These are phyloP conservation scores for Xylaria sp. DNA, from an alignment of 2,329 filamentous ascomycete species.

Conservation along the genomic window DNA sequence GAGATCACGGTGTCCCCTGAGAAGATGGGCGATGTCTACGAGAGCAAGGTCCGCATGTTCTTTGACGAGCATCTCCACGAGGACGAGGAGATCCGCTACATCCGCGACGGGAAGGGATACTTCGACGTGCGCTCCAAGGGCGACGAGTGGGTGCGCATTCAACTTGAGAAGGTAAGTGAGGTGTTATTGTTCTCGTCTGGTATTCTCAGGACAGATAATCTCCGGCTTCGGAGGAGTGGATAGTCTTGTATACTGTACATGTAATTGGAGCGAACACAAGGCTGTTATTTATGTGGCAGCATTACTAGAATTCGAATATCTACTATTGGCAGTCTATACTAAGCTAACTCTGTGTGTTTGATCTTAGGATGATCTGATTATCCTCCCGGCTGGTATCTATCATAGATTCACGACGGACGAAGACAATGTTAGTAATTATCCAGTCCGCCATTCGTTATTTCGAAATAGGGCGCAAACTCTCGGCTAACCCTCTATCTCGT, in stretches of 20 bases:
- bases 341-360: constrained; percentile 17
- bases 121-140: constrained; percentile 89
- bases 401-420: constrained; percentile 97
- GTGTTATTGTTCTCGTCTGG: constrained; percentile 3
- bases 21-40: constrained; percentile 87
- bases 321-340: neutral
- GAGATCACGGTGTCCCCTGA: constrained; percentile 88
- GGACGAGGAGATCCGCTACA: constrained; percentile 98
- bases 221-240: constrained; percentile 3
- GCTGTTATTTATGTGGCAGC: neutral
- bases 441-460: neutral
- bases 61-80: constrained; percentile 97
- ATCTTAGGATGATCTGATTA: constrained; percentile 80
- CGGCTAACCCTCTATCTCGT: neutral
- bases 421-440: constrained; percentile 76
- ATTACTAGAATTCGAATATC: neutral
- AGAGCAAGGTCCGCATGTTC: constrained; percentile 93
- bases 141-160: constrained; percentile 90
- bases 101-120: constrained; percentile 86
- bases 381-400: constrained; percentile 94
- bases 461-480: neutral
- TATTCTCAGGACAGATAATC: neutral
- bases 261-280: neutral
- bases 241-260: neutral
- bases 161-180: constrained; percentile 74